Evolutionary conservation across 208 protist genomes (phyloP).

Genomic region (Trypanosoma melophagium): DNA sequence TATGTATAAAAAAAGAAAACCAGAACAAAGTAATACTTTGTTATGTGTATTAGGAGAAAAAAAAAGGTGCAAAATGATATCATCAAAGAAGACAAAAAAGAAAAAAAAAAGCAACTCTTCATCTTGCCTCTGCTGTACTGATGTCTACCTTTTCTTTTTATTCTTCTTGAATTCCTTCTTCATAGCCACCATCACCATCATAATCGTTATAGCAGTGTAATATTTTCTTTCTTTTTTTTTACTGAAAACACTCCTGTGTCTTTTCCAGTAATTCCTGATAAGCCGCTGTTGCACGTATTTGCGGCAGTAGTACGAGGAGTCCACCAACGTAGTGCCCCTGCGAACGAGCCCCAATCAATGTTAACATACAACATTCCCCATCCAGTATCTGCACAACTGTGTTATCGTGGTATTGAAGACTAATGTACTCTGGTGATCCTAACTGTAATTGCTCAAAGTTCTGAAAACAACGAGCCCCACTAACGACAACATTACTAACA

Average conservation of each 20-base stretch:
- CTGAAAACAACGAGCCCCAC: slow-evolving; percentile 73
- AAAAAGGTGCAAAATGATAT: too few relatives aligned
- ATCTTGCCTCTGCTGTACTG: too few relatives aligned
- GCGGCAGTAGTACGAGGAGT: slow-evolving; percentile 66
- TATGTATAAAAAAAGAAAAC: slow-evolving; percentile 2
- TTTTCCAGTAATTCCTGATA: slow-evolving; percentile 30
- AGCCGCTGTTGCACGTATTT: slow-evolving; percentile 43
- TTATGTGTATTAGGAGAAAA: background rate
- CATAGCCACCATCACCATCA: too few relatives aligned
- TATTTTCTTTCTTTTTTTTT: background rate
- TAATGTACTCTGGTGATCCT: slow-evolving; percentile 66
- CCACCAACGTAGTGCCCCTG: slow-evolving; percentile 78
- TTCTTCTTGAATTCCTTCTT: too few relatives aligned
- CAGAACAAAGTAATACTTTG: background rate
- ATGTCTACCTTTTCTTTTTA: too few relatives aligned
- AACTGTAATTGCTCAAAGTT: slow-evolving; percentile 79
- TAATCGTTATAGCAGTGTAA: too few relatives aligned
- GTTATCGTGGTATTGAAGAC: slow-evolving; percentile 81
- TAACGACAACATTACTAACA: slow-evolving; percentile 84
- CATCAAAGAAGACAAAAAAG: too few relatives aligned
- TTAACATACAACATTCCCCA: slow-evolving; percentile 51
- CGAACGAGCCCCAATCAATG: slow-evolving; percentile 76
- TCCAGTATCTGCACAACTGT: slow-evolving; percentile 79
- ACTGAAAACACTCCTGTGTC: slow-evolving; percentile 32
- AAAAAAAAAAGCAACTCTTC: too few relatives aligned